These are phyloP conservation scores for Penicillium fuscoglaucum DNA, from an alignment of 2,329 filamentous ascomycete genomes.

Conservation along the genomic window DNA sequence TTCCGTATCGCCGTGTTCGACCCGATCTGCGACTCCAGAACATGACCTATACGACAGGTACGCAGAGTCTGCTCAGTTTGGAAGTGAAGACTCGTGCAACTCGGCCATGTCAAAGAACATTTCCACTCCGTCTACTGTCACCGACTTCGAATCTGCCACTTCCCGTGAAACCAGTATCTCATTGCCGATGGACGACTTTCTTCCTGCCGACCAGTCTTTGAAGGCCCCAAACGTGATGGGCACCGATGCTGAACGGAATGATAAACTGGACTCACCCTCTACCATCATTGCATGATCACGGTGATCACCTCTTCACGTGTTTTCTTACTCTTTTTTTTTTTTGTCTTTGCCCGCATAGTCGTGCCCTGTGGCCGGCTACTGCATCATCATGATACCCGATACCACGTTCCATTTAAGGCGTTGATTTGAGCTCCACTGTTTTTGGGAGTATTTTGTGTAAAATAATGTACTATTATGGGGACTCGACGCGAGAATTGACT, in stretches of 20 bases:
- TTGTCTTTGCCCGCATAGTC: constrained; percentile 3
- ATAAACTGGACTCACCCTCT: constrained; percentile 8
- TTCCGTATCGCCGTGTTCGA: background rate
- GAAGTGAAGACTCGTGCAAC: constrained; percentile 23
- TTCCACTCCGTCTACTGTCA: constrained; percentile 28
- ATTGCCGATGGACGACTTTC: constrained; percentile 15
- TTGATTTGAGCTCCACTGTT: background rate
- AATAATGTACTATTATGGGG: background rate
- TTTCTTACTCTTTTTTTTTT: background rate
- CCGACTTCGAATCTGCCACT: constrained; percentile 30
- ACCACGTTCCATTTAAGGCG: constrained; percentile 9
- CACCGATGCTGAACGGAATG: background rate
- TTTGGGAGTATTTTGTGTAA: background rate
- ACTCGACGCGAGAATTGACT: background rate
- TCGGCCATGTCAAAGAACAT: constrained; percentile 27
- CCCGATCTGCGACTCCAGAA: constrained; percentile 5
- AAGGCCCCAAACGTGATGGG: constrained; percentile 2
- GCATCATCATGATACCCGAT: constrained; percentile 20
- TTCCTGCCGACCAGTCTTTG: background rate
- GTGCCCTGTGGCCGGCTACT: constrained; percentile 4
- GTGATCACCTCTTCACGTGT: background rate
- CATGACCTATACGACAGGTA: constrained; percentile 12
- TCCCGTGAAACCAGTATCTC: constrained; percentile 35
- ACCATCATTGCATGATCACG: constrained; percentile 9
- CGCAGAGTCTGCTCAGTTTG: constrained; percentile 16